Base-by-base conservation (phyloP, 78 protist genomes). In the Dictyostelium capitatum region DNA sequence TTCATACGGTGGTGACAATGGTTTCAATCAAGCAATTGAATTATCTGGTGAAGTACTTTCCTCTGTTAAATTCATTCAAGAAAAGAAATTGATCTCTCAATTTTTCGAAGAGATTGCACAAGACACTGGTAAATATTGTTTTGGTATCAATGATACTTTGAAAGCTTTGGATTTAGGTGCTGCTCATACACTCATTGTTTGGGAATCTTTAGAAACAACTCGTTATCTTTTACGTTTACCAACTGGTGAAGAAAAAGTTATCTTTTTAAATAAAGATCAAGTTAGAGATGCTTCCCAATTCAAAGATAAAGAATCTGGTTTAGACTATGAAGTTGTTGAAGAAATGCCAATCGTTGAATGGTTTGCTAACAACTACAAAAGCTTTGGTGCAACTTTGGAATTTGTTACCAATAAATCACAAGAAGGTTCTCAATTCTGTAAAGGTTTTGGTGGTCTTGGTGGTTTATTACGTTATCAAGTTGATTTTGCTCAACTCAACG, bases 1-100 rank as follows among this genome's bases (percentile, higher is more conserved):
- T 14, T 96, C 98, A 4, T 97, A 98, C 79, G 99, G 99, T 14
- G 99, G 98, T 20, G 99, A 99, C 89, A 97, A 96, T 96, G 99
- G 99, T 32, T 98, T 99, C 98, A 99, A 98, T 96, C 99, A 98
- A 97, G 99, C 99, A 30, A 99, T 99, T 59, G 99, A 99, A 57
- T 83, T 97, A n/a, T 48, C 98, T 4, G 89, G 83, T 3, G 99
- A 99, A 65, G 53, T 84, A 7, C 92, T 99, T 19, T 62, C 97
- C 25, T 95, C 97, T 81, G 99, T 99, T 75, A 98, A 98, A 95
- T 98, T 99, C 75, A 77, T 99, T 32, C 96, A 98, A 89, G 99
- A 99, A 94, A 98, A 99, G 98, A 97, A 97, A 92, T 89, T 99
- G 73, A 91, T 99, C 82, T n/a, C 94, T n/a, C 3, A 59, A 62